Evolutionary conservation across 768 basidiomycete species (phyloP), one percentile per base, ranked within the genome.

Genomic region (Russula griseocarnosa): DNA sequence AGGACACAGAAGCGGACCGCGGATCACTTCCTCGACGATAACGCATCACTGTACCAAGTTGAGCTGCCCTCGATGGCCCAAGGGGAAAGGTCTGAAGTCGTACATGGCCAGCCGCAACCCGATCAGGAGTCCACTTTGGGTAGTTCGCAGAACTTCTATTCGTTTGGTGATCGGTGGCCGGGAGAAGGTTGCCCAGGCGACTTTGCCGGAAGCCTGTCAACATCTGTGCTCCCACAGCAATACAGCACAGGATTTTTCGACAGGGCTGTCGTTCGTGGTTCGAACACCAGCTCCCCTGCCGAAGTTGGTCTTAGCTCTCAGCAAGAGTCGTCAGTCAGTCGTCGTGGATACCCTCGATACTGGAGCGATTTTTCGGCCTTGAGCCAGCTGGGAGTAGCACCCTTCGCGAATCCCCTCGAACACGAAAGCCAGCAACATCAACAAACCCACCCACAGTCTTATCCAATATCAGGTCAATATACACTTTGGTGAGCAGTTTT

Each of bases 161-260:
- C 70, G 50, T 70, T 78, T 22, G 81, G 79, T 65, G 79, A 83
- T 61, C 76, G 81, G 2, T 85, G 83, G 83, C 69, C 79, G 0
- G 63, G 74, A 55, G 73, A 75, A 38, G 57, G 57, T 44, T 55
- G 34, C 14, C 51, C 63, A 13, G 55, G 42, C 34, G 54, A 73
- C 59, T 79, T 79, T 69, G 71, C 79, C 26, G 78, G 78, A 7
- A 78, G 81, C 50, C 69, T 90, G 49, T 86, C 88, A 24, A 90
- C 88, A 20, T 86, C 87, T 0, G 86, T 87, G 28, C 79, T 90
- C 49, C 86, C 88, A 0, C 87, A 88, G 66, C 76, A 86, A 69
- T 90, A 88, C 71, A 89, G 86, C 74, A 88, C 88, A 5, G 88
- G 87, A 0, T 74, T 89, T 53, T 78, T 82, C 3, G 85, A 85